Conservation (phyloP, 2,329 filamentous ascomycete genomes). For the Diaporthe destruens region DNA sequence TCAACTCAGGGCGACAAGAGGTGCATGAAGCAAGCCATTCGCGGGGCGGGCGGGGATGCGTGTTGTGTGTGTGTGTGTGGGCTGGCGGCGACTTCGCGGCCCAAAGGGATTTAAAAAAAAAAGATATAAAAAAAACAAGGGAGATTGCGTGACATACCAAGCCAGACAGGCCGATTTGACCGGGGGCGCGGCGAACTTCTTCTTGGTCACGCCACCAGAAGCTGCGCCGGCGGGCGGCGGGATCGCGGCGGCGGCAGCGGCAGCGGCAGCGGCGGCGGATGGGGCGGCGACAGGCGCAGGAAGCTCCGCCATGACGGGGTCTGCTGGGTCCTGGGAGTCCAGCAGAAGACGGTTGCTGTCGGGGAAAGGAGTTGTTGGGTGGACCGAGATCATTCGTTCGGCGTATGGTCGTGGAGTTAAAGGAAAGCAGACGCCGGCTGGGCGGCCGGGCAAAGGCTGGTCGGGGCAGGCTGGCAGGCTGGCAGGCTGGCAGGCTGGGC, state of each 20-base stretch:
- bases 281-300: conserved; percentile 30
- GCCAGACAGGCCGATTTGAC: conserved; percentile 65
- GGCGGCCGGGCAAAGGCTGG: too few relatives aligned
- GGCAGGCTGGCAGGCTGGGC: too few relatives aligned
- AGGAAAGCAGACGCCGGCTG: conserved; percentile 21
- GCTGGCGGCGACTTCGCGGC: too few relatives aligned
- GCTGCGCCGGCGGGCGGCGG: neutral
- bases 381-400: conserved; percentile 28
- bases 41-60: conserved; percentile 3
- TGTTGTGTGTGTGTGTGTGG: neutral
- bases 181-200: conserved; percentile 61
- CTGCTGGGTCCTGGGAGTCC: conserved; percentile 23
- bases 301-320: conserved; percentile 42
- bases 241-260: neutral
- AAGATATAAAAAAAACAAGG: neutral
- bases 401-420: conserved; percentile 31
- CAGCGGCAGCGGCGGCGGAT: conserved; percentile 2
- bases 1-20: neutral
- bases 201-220: conserved; percentile 44
- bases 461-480: too few relatives aligned
- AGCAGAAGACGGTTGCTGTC: conserved; percentile 13
- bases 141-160: conserved; percentile 54
- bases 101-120: too few relatives aligned
- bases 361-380: neutral
- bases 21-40: conserved; percentile 35